phyloP scores from a whole-genome alignment of 1,284 basidiomycete species.

The Acaromyces ingoldii region DNA sequence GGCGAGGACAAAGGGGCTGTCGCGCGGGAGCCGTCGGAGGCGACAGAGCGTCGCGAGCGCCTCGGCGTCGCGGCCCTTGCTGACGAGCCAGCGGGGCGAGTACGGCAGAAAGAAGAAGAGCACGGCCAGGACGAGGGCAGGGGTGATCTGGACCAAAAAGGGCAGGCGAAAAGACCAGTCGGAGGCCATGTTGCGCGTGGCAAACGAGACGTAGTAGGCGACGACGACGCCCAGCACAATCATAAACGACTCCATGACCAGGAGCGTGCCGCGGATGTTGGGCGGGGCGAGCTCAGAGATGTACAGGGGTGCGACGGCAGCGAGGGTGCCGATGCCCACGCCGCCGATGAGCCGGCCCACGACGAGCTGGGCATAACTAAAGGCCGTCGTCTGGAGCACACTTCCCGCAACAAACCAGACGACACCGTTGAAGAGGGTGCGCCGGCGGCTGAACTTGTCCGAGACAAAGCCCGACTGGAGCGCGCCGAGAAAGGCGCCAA shows the following conservation, averaged over 20 bases:
- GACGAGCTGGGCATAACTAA: slow-evolving; percentile 49
- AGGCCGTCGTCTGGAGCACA: slow-evolving; percentile 51
- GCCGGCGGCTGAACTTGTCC: slow-evolving; percentile 53
- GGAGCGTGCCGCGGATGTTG: slow-evolving; percentile 67
- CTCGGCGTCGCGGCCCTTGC: slow-evolving; percentile 69
- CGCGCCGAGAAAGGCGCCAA: slow-evolving; percentile 56
- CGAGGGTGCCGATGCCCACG: slow-evolving; percentile 52
- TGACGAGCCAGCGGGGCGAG: slow-evolving; percentile 70
- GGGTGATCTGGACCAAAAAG: slow-evolving; percentile 68
- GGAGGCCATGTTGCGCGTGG: slow-evolving; percentile 17
- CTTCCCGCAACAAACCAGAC: slow-evolving; percentile 51
- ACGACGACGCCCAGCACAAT: slow-evolving; percentile 55
- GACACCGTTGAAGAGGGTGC: slow-evolving; percentile 50
- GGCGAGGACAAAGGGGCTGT: slow-evolving; percentile 66
- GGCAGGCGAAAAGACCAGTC: slow-evolving; percentile 56
- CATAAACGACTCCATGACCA: slow-evolving; percentile 54
- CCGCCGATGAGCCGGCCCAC: slow-evolving; percentile 54
- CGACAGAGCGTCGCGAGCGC: slow-evolving; percentile 63
- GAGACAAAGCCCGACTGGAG: slow-evolving; percentile 53
- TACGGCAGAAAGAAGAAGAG: slow-evolving; percentile 64
- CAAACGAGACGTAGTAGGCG: slow-evolving; percentile 54
- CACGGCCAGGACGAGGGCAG: slow-evolving; percentile 63
- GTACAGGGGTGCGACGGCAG: slow-evolving; percentile 61
- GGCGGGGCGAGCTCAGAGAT: slow-evolving; percentile 77
- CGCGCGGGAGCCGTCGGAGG: slow-evolving; percentile 60